Conservation (phyloP, 2,329 filamentous ascomycete species). For the Cladosporium phlei region DNA sequence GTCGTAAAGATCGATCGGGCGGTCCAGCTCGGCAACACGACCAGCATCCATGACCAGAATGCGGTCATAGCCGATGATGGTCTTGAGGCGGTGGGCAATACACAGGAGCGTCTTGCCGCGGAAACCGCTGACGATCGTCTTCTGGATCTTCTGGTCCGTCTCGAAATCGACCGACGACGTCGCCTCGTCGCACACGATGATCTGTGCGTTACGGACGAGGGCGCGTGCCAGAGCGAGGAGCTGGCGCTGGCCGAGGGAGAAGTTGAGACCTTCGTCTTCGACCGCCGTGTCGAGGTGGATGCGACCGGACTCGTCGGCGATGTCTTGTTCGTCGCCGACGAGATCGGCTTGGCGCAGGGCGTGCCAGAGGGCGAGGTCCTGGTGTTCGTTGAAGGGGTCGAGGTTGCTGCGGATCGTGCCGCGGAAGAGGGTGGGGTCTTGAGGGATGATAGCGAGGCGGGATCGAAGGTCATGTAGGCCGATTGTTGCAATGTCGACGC, state of each 20-base stretch:
- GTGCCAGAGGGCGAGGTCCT: constrained; percentile 71
- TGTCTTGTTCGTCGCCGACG: constrained; percentile 49
- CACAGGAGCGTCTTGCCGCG: constrained; percentile 81
- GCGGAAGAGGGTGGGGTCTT: constrained; percentile 77
- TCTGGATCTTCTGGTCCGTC: constrained; percentile 92
- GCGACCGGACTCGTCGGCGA: constrained; percentile 48
- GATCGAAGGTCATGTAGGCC: constrained; percentile 72
- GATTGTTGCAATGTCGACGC: constrained; percentile 60
- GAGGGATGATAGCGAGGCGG: constrained; percentile 70
- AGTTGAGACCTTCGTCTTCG: constrained; percentile 93
- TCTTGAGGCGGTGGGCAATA: constrained; percentile 87
- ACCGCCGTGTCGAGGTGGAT: constrained; percentile 81
- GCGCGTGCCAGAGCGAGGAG: constrained; percentile 91
- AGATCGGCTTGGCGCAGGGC: constrained; percentile 73
- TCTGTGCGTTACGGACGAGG: constrained; percentile 78
- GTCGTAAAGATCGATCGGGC: constrained; percentile 68
- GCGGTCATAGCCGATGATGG: constrained; percentile 86
- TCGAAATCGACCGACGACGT: constrained; percentile 93
- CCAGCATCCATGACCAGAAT: constrained; percentile 97
- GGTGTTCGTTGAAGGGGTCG: constrained; percentile 75
- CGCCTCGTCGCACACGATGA: constrained; percentile 96
- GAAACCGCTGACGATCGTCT: constrained; percentile 80
- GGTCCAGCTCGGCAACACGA: constrained; percentile 78
- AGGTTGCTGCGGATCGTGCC: constrained; percentile 76
- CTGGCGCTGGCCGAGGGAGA: constrained; percentile 90